These are phyloP conservation scores for Sanchytrium tribonematis DNA, from an alignment of 371 early-diverging fungal species.

Conservation along the genomic window DNA sequence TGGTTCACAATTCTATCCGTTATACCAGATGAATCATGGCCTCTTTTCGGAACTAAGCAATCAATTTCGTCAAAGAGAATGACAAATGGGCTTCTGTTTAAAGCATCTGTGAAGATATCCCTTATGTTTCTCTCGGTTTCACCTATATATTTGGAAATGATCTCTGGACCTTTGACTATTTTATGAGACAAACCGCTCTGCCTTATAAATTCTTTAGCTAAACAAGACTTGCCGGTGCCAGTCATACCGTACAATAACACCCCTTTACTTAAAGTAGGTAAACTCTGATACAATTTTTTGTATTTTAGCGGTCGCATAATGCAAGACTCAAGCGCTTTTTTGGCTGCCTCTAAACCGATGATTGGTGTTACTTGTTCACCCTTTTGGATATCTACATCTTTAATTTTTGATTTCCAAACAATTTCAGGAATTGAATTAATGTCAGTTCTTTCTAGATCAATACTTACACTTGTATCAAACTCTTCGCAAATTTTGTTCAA, in stretches of 20 bases:
- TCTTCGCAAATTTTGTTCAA: too few species aligned
- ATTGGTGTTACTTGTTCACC: too few species aligned
- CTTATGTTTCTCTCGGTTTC: slow-evolving; percentile 77
- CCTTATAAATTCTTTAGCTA: slow-evolving; percentile 63
- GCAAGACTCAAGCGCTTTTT: too few species aligned
- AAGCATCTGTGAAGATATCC: slow-evolving; percentile 49
- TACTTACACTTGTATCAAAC: too few species aligned
- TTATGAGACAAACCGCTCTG: slow-evolving; percentile 52
- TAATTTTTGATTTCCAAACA: too few species aligned
- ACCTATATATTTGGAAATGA: slow-evolving; percentile 79
- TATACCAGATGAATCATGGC: slow-evolving; percentile 31
- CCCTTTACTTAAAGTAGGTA: too few species aligned
- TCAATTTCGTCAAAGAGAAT: slow-evolving; percentile 98
- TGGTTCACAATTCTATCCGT: slow-evolving; percentile 44
- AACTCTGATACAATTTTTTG: too few species aligned
- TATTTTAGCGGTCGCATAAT: too few species aligned
- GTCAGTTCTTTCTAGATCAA: too few species aligned
- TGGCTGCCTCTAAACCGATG: too few species aligned
- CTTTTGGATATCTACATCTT: too few species aligned
- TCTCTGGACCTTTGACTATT: slow-evolving; percentile 77
- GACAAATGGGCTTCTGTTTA: slow-evolving; percentile 52
- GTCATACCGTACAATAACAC: slow-evolving; percentile 85
- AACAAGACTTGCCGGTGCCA: slow-evolving; percentile 89
- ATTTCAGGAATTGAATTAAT: too few species aligned
- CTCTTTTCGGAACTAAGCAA: slow-evolving; percentile 30